A percentile compares a stretch with the other conserved stretches of the same genome.
These are phyloP conservation scores for Dipteronia dyeriana DNA, from an alignment of 345 rosid genomes.

Conservation along the genomic window DNA sequence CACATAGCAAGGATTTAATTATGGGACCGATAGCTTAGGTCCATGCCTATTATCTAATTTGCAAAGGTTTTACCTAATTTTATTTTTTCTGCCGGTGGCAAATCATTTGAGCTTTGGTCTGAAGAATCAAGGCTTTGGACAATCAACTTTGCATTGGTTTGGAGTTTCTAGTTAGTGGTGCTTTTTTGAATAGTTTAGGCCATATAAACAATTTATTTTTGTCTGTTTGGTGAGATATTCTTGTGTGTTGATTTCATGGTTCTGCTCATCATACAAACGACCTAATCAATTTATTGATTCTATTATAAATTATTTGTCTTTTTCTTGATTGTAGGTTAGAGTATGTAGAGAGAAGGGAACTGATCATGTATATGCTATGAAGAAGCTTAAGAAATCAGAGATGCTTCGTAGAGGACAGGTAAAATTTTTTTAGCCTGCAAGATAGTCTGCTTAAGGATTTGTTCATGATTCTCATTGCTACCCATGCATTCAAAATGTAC, in stretches of 20 bases:
- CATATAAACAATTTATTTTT: neutral
- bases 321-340: constrained; percentile 63
- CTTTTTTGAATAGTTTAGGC: neutral
- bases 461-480: constrained; percentile 13
- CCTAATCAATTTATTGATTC: neutral
- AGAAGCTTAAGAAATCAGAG: constrained; percentile 94
- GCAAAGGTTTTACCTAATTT: neutral
- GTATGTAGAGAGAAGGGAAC: constrained; percentile 86
- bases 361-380: constrained; percentile 91
- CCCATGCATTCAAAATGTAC: constrained; percentile 30
- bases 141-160: neutral
- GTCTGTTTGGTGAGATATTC: neutral
- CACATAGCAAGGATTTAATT: neutral
- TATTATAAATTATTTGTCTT: neutral
- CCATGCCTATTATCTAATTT: neutral
- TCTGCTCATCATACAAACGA: neutral
- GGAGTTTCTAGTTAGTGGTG: neutral
- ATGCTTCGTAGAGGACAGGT: constrained; percentile 99
- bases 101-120: constrained; percentile 1
- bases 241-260: neutral
- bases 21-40: neutral
- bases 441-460: constrained; percentile 7
- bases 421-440: neutral
- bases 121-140: neutral
- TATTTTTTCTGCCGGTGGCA: neutral